Evolutionary conservation across 2,329 filamentous ascomycete species (phyloP).

Genomic region (Pseudogymnoascus verrucosus): DNA sequence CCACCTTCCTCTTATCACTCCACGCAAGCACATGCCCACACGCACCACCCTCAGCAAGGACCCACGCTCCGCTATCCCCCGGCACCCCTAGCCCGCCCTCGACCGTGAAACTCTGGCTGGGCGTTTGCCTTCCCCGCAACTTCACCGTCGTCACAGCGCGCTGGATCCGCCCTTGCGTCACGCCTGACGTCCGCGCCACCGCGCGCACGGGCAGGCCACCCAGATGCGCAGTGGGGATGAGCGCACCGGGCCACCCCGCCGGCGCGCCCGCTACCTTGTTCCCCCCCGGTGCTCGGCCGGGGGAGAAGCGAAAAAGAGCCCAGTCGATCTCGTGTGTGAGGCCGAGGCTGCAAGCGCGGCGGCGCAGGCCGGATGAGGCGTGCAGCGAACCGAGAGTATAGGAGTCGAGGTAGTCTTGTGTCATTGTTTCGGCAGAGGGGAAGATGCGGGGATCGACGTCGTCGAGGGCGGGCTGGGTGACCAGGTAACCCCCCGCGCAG

Average conservation of each 20-base stretch:
- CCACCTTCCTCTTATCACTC: conserved; percentile 70
- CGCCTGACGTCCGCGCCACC: conserved; percentile 76
- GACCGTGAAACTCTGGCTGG: conserved; percentile 63
- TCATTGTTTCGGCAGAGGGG: conserved; percentile 58
- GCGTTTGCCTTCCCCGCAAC: conserved; percentile 74
- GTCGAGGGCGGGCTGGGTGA: conserved; percentile 88
- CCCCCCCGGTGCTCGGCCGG: conserved; percentile 59
- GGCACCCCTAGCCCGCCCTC: conserved; percentile 57
- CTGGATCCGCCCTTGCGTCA: conserved; percentile 71
- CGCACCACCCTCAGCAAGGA: conserved; percentile 75
- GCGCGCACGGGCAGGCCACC: conserved; percentile 77
- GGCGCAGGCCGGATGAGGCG: conserved; percentile 80
- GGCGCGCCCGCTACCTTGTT: conserved; percentile 51
- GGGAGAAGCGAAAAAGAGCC: conserved; percentile 77
- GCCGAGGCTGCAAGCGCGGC: conserved; percentile 56
- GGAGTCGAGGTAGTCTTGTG: conserved; percentile 75
- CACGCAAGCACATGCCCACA: conserved; percentile 88
- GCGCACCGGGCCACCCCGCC: conserved; percentile 44
- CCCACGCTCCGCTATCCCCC: conserved; percentile 89
- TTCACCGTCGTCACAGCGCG: conserved; percentile 76
- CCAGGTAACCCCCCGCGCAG: conserved; percentile 66
- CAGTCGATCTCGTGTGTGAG: conserved; percentile 90
- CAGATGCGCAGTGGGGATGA: conserved; percentile 53
- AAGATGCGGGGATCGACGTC: conserved; percentile 78
- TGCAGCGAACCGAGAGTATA: conserved; percentile 78